Evolutionary conservation across 108 stramenopile species (phyloP).

Genomic region (Skeletonema menzelii): DNA sequence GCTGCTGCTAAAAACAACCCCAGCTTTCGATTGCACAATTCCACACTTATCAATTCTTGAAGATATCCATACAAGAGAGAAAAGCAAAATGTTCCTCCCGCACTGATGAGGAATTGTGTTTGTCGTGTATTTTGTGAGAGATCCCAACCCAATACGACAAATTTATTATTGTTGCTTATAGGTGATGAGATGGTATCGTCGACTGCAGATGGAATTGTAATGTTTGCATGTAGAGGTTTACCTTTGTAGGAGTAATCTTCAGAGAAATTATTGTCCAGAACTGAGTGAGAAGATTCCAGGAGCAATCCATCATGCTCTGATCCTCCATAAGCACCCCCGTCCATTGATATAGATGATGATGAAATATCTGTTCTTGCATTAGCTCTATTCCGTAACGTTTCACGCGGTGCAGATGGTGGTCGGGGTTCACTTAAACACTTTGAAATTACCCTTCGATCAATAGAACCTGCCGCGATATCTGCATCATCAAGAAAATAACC

Average conservation of each 20-base stretch:
- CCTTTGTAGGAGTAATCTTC: not conserved
- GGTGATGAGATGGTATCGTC: not conserved
- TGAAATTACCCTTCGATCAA: not conserved
- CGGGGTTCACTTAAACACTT: not conserved
- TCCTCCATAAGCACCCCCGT: not conserved
- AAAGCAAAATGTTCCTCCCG: constrained; percentile 79
- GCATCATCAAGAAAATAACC: constrained; percentile 32
- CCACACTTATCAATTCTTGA: constrained; percentile 85
- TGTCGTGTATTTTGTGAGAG: constrained; percentile 60
- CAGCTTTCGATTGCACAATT: constrained; percentile 75
- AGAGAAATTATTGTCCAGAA: not conserved
- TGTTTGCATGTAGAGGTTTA: not conserved
- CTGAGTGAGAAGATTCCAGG: not conserved
- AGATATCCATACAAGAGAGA: constrained; percentile 85
- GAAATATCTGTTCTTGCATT: not conserved
- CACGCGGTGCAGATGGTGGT: not conserved
- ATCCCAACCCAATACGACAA: constrained; percentile 75
- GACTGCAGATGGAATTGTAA: not conserved
- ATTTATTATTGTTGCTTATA: constrained; percentile 3
- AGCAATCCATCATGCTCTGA: constrained; percentile 7
- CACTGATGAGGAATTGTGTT: constrained; percentile 72
- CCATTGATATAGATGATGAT: not conserved
- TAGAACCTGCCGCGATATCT: constrained; percentile 33
- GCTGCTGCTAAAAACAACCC: constrained; percentile 79
- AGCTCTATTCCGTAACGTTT: not conserved